Base-by-base conservation (phyloP, 257 asterid species). In the Apocynum venetum region DNA sequence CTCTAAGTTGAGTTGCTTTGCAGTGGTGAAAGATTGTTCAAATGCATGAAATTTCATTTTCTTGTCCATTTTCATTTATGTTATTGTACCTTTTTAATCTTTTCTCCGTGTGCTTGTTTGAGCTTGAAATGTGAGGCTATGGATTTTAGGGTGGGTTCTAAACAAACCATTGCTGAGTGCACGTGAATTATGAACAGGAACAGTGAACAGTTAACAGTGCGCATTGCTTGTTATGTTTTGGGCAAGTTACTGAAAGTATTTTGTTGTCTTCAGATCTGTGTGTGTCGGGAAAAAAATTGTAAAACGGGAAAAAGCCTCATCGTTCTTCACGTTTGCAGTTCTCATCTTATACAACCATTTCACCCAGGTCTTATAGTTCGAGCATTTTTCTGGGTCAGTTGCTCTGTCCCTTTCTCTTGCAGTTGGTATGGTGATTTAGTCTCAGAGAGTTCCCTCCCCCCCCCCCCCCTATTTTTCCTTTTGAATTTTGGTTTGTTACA, bases 41-140 rank as follows among this genome's bases (percentile, higher is more conserved):
- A 76, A 61, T 67, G 80, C 48, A 40, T 69, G 61, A 41, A 56
- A 63, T 46, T 76, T 74, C 67, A 78, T 17, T 78, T 70, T 17
- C 48, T 72, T 71, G 65, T 78, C 56, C 77, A 6, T 71, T 71
- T 57, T 71, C 73, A 68, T 78, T 11, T 43, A 19, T 25, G 15
- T 17, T 25, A 19, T 75, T 20, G 53, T 8, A 38, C n/a, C 8
- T 9, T 53, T 38, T 55, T 43, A 53, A 64, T 17, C 0, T 64
- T 70, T 55, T 65, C 48, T 15, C 76, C 78, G 74, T 77, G 79
- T 82, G 46, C 77, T 57, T 40, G 38, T 74, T 80, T 71, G 43
- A 72, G 15, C 77, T 70, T 77, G 71, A 76, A 70, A 72, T 56
- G 8, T 74, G 35, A 35, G 38, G 49, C 41, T 75, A 63, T 69